These are phyloP conservation scores for Eucalyptus tenuipes DNA, from an alignment of 345 rosid species.

Conservation along the genomic window DNA sequence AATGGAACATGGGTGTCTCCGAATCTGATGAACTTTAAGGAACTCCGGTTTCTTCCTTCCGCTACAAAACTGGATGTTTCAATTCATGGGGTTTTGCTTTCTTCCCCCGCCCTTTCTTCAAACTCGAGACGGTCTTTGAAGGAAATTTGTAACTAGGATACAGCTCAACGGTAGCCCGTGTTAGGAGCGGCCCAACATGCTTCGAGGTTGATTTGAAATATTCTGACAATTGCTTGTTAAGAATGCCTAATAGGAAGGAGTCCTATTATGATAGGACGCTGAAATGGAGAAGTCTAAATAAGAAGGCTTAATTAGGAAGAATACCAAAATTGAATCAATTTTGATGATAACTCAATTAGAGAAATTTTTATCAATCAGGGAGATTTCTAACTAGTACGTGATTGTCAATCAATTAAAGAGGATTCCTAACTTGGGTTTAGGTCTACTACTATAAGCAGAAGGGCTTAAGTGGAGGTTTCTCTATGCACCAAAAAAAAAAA, in stretches of 20 bases:
- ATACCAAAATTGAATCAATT: too few species aligned
- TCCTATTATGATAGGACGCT: too few species aligned
- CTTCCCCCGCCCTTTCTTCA: background rate
- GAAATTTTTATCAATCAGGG: fast-evolving
- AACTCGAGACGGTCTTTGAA: background rate
- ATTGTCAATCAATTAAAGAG: background rate
- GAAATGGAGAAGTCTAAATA: too few species aligned
- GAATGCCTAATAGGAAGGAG: too few species aligned
- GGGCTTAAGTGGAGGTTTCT: background rate
- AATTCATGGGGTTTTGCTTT: background rate
- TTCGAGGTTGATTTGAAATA: too few species aligned
- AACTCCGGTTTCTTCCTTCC: background rate
- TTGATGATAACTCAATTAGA: background rate
- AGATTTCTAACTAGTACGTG: background rate
- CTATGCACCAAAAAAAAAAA: background rate
- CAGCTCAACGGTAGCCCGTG: background rate
- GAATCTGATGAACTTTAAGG: background rate
- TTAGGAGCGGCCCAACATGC: too few species aligned
- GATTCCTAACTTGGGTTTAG: background rate
- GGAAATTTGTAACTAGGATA: background rate
- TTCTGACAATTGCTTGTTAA: too few species aligned
- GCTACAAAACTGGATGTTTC: background rate
- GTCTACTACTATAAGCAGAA: background rate
- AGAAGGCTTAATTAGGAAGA: too few species aligned
- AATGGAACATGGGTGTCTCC: background rate